Base-by-base conservation (phyloP, 345 rosid species). In the Eucalyptus viminalis region DNA sequence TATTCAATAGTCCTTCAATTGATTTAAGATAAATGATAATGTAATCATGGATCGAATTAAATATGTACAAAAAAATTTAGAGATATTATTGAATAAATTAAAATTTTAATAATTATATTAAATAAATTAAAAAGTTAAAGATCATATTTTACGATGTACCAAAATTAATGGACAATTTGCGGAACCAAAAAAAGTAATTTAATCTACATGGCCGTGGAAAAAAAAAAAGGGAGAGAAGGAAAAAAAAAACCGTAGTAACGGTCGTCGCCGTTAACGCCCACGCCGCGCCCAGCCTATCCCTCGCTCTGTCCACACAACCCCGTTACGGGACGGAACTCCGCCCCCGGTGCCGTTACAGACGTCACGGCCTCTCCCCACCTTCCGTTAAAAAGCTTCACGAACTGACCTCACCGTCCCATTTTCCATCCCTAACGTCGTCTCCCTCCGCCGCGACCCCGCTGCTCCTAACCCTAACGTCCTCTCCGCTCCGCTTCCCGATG, bases 381-480 rank as follows among this genome's bases (percentile, higher is more conserved):
- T 95, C 97, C 96, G 97, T 95, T 90, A 92, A 80, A 88, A 60
- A 88, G 40, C 88, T 88, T 60, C 31, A 72, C 86, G 53, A 88
- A 69, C 86, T 56, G 86, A 62, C 54, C 88, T 12, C 69, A 86
- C 91, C 93, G 92, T 88, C 62, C 87, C 81, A 58, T 58, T 91
- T 67, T 89, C 92, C 88, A 67, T 87, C 92, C 90, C 91, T 93
- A 93, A 94, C 97, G 97, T 93, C 96, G 95, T 94, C 95, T 72
- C 86, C 47, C 67, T 85, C 81, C 86, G 96, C 92, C 91, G 86
- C 89, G 80, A 25, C 62, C 29, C 29, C 80, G 51, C 91, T 90
- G 51, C 91, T 90, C 87, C 89, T 92, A 93, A 92, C 95, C 91
- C 94, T 95, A 95, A 96, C 99, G 97, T 92, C 91, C 87, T 67